Conservation (phyloP, 768 basidiomycete species). For the Xerocomus potaroensis region DNA sequence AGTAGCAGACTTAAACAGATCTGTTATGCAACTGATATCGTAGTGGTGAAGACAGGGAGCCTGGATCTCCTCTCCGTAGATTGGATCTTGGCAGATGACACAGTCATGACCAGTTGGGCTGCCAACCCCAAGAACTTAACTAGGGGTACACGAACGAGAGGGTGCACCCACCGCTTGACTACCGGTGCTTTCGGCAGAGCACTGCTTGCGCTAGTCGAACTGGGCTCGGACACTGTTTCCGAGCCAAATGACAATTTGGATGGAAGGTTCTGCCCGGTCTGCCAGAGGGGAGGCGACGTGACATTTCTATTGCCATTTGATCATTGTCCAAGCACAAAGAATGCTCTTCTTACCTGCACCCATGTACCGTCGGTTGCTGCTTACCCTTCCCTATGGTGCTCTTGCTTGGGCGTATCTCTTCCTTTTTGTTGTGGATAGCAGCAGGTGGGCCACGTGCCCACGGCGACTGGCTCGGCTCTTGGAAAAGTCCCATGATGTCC, state of each 20-base stretch:
- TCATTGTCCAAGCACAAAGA: neutral
- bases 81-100: conserved; percentile 33
- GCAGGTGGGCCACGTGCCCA: neutral
- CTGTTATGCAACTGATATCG: conserved; percentile 29
- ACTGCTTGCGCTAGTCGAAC: neutral
- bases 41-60: conserved; percentile 35
- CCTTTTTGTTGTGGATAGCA: neutral
- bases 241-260: neutral
- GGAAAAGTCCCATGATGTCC: too few species aligned
- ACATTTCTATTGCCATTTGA: neutral
- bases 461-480: too few species aligned
- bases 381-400: neutral
- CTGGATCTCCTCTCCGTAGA: conserved; percentile 21
- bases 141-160: neutral
- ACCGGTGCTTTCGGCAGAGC: neutral
- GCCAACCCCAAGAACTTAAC: neutral
- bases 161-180: conserved; percentile 10
- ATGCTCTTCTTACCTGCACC: neutral
- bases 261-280: neutral
- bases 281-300: neutral
- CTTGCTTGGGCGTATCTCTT: neutral
- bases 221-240: neutral
- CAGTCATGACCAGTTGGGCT: conserved; percentile 25
- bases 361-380: neutral
- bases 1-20: conserved; percentile 33